phyloP scores from a whole-genome alignment of 495 filamentous ascomycete species.

The Glutinoglossum americanum region DNA sequence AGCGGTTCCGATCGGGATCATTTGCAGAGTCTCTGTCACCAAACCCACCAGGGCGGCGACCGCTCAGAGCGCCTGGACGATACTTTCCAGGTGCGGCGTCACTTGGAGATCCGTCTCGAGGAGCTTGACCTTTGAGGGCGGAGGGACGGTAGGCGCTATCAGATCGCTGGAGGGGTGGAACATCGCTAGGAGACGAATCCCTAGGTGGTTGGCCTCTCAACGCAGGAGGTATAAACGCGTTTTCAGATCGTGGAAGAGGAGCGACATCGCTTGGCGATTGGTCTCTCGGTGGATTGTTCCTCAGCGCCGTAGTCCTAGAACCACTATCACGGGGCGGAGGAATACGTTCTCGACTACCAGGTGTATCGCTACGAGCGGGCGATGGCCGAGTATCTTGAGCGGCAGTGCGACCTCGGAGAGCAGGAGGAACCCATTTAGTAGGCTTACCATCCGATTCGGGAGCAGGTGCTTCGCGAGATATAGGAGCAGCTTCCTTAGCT shows the following conservation, averaged over 20 bases:
- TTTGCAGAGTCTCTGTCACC: neutral
- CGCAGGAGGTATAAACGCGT: neutral
- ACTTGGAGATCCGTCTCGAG: neutral
- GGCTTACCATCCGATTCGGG: constrained; percentile 1
- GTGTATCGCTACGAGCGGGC: neutral
- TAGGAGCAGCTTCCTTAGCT: constrained; percentile 25
- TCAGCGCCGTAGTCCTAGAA: neutral
- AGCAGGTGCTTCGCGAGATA: constrained; percentile 6
- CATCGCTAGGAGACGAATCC: neutral
- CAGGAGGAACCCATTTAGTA: neutral
- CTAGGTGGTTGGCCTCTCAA: constrained; percentile 4
- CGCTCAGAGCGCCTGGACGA: constrained; percentile 5
- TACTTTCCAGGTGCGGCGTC: constrained; percentile 2
- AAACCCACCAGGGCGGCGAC: neutral
- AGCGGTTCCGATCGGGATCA: neutral
- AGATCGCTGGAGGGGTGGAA: neutral
- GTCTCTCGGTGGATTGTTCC: constrained; percentile 4
- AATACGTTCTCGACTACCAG: neutral
- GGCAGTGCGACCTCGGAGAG: neutral
- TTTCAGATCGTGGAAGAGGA: constrained; percentile 2
- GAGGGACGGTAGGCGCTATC: neutral
- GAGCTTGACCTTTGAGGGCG: neutral
- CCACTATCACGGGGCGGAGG: constrained; percentile 2
- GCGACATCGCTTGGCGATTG: constrained; percentile 13
- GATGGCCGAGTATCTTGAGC: neutral